phyloP scores from a whole-genome alignment of 352 stramenopile genomes.

The Phytopythium sindhum region DNA sequence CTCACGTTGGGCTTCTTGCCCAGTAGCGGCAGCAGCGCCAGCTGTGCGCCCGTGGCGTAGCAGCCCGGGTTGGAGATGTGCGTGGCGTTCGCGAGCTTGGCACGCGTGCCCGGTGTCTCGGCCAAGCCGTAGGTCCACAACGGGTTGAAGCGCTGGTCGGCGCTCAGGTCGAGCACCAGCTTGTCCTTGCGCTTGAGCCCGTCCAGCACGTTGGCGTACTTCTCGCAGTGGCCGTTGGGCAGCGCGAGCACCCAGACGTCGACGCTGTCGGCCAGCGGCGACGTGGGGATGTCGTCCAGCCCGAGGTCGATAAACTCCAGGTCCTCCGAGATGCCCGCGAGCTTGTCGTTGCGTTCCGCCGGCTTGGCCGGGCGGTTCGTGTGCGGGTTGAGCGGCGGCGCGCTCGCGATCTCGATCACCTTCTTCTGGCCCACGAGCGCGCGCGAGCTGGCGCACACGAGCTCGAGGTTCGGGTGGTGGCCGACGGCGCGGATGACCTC shows the following conservation, averaged over 20 bases:
- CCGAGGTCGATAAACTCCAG: constrained; percentile 83
- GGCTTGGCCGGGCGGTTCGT: constrained; percentile 67
- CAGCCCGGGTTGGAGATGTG: constrained; percentile 89
- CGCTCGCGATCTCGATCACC: constrained; percentile 68
- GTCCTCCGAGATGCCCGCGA: constrained; percentile 61
- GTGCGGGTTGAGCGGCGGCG: constrained; percentile 79
- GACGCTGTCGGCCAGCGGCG: constrained; percentile 67
- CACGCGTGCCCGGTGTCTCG: constrained; percentile 65
- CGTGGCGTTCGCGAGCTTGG: constrained; percentile 51
- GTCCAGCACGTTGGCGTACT: constrained; percentile 73
- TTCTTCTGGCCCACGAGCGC: constrained; percentile 68
- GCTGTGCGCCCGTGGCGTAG: constrained; percentile 82
- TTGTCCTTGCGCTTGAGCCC: constrained; percentile 67
- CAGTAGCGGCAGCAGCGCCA: constrained; percentile 77
- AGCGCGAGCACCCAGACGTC: constrained; percentile 87
- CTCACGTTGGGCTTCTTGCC: constrained; percentile 56
- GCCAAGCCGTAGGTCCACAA: constrained; percentile 85
- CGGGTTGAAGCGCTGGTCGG: constrained; percentile 87
- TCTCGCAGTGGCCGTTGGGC: constrained; percentile 83
- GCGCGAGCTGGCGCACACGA: constrained; percentile 83
- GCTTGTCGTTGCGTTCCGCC: constrained; percentile 22
- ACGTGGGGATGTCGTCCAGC: constrained; percentile 68
- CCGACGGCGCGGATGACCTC: constrained; percentile 85
- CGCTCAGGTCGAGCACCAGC: constrained; percentile 84
- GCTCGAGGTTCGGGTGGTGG: constrained; percentile 69